phyloP scores from a whole-genome alignment of 768 basidiomycete genomes.

The Mycena latifolia region DNA sequence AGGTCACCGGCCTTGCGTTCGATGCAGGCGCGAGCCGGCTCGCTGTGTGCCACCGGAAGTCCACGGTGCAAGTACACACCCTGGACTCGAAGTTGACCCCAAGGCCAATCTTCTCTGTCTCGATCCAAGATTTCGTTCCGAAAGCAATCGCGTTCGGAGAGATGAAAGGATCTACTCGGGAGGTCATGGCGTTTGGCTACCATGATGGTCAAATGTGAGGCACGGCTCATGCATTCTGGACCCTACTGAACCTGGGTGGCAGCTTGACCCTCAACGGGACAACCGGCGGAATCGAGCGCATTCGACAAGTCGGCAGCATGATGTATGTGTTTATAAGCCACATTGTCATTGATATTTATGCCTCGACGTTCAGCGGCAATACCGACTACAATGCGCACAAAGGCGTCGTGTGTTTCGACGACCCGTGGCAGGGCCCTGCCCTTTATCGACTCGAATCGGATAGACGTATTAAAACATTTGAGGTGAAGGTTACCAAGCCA shows the following conservation, averaged over 20 bases:
- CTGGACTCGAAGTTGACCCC: conserved; percentile 5
- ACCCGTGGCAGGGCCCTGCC: conserved; percentile 10
- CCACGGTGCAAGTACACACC: conserved; percentile 25
- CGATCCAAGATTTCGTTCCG: conserved; percentile 25
- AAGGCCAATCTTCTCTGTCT: conserved; percentile 21
- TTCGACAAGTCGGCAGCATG: neutral
- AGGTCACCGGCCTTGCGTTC: conserved; percentile 36
- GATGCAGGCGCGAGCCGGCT: conserved; percentile 35
- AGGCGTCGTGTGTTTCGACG: conserved; percentile 29
- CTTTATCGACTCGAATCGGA: conserved; percentile 11
- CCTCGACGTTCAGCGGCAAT: conserved; percentile 22
- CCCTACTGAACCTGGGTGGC: neutral
- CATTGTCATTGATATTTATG: neutral
- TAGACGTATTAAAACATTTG: neutral
- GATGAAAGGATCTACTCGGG: conserved; percentile 10
- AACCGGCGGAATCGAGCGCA: neutral
- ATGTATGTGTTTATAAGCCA: neutral
- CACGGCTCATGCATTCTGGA: neutral
- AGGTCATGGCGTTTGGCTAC: conserved; percentile 31
- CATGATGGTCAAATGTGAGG: conserved; percentile 35
- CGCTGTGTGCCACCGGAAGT: conserved; percentile 26
- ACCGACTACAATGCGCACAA: conserved; percentile 19
- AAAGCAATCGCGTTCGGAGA: conserved; percentile 32
- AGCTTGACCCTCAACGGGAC: conserved; percentile 3
- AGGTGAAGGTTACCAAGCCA: conserved; percentile 12